Percentiles rank a stretch among this genome's conserved stretches.
Evolutionary conservation across 2,329 filamentous ascomycete species (phyloP).

Genomic region (Colletotrichum sp.): DNA sequence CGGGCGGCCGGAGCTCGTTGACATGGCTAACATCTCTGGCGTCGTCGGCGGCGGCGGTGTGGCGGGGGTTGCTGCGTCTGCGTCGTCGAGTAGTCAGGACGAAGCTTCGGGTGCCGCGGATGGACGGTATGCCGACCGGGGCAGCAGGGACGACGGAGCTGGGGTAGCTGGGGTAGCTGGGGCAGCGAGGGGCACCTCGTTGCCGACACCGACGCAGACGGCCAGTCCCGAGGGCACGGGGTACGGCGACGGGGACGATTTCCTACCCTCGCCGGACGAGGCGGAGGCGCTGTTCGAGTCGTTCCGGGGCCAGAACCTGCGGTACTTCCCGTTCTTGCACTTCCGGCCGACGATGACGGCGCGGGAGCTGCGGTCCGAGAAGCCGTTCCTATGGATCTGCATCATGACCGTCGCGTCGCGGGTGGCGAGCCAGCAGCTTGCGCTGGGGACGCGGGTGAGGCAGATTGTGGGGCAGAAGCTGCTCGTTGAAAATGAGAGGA

Average conservation of each 20-base stretch:
- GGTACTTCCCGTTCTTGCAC: slow-evolving; percentile 31
- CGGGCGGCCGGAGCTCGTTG: not conserved
- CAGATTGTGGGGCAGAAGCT: slow-evolving; percentile 28
- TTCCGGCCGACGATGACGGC: slow-evolving; percentile 23
- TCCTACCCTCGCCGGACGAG: slow-evolving; percentile 10
- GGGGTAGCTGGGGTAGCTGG: not conserved
- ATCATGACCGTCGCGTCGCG: slow-evolving; percentile 37
- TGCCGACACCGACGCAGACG: slow-evolving; percentile 14
- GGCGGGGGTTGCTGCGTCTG: not conserved
- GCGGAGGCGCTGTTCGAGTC: slow-evolving; percentile 16
- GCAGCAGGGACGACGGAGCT: not conserved
- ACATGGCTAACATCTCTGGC: not conserved
- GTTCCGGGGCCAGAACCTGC: slow-evolving; percentile 29
- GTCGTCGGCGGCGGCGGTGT: not conserved
- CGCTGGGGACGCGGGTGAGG: slow-evolving; percentile 27
- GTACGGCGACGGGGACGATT: not conserved
- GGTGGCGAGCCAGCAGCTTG: slow-evolving; percentile 25
- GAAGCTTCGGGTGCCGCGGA: not conserved
- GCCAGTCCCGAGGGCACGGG: not conserved
- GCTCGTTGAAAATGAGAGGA: slow-evolving; percentile 26
- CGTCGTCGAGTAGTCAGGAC: not conserved
- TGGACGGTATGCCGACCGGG: not conserved
- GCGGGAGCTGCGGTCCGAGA: slow-evolving; percentile 30
- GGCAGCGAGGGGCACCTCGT: not conserved
- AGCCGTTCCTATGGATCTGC: slow-evolving; percentile 43